These are phyloP conservation scores for Sporothrix brunneoviolacea DNA, from an alignment of 2,329 filamentous ascomycete genomes.

Conservation along the genomic window DNA sequence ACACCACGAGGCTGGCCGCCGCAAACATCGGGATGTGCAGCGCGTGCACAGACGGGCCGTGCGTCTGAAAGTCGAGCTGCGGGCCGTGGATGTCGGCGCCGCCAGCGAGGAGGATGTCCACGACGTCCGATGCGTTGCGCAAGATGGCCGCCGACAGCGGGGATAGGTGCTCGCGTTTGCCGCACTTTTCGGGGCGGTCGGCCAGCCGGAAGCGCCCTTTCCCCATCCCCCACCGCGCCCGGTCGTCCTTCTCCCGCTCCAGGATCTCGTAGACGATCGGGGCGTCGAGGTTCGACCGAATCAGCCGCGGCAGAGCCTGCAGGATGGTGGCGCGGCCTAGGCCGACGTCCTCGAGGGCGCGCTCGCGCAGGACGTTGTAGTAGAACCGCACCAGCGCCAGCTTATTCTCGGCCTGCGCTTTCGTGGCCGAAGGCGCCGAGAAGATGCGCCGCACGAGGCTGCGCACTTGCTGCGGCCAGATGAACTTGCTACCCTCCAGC, in stretches of 20 bases:
- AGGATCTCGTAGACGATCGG: neutral
- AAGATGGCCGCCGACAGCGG: constrained; percentile 2
- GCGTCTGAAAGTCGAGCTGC: neutral
- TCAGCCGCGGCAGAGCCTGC: neutral
- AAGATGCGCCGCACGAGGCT: neutral
- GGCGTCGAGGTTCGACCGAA: neutral
- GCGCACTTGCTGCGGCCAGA: neutral
- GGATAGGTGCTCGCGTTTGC: neutral
- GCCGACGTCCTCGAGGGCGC: neutral
- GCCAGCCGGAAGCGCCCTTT: neutral
- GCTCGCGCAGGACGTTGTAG: neutral
- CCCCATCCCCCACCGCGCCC: too few species aligned
- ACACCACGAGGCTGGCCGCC: neutral
- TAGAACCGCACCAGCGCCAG: neutral
- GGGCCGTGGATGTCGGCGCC: constrained; percentile 1
- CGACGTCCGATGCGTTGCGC: neutral
- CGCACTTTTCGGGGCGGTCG: neutral
- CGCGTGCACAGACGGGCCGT: neutral
- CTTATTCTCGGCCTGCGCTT: neutral
- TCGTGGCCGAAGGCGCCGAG: neutral
- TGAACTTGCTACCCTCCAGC: neutral
- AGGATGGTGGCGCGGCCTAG: neutral
- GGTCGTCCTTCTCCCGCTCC: neutral
- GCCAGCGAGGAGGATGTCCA: neutral
- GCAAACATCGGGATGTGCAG: constrained; percentile 10